Base-by-base conservation (phyloP, 345 rosid genomes). In the Populus pruinosa region DNA sequence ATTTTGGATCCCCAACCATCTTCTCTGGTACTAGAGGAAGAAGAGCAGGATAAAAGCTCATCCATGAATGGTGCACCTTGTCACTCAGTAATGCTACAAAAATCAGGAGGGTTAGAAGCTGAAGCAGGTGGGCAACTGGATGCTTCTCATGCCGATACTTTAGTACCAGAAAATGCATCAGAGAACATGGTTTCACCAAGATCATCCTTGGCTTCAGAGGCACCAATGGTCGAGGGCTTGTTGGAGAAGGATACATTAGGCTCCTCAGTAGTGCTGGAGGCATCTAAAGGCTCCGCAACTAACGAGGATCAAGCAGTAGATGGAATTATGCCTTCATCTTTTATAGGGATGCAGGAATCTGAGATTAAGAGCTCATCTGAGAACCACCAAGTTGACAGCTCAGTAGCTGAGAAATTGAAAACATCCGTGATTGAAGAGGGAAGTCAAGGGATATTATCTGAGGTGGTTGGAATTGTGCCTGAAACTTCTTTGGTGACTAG, bases 31-130 rank as follows among this genome's bases (percentile, higher is more conserved):
- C 16, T n/a, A 9, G 77, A 62, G 72, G 70, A 75, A 77, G 70
- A 75, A 77, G 79, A 61, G 2, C 74, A 59, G 73, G 21, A 44
- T 66, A 71, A 77, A 17, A 35, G 33, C 71, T 70, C 50, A 35
- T 61, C 67, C 8, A 67, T 33, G 9, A 66, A 81, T 69, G 75
- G 29, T 64, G 11, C 66, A 2, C 20, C 56, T 59, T 68, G 74
- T 70, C 62, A 29, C 67, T 79, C 69, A 41, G 43, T 25, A 31
- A 39, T 9, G 29, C 36, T 31, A 25, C 21, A 14, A 27, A 65
- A 73, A 69, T 59, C 68, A 12, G 59, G 35, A 18, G 74, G 5
- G 21, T 75, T 65, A 27, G 33, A 70, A 38, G 53, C 9, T 49
- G 74, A 64, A 47, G 50, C 36, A 8, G 50, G 27, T 23, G 63